Evolutionary conservation across 1,284 basidiomycete species (phyloP), one percentile per base, ranked within the genome.

Genomic region (Papiliotrema fonsecae): DNA sequence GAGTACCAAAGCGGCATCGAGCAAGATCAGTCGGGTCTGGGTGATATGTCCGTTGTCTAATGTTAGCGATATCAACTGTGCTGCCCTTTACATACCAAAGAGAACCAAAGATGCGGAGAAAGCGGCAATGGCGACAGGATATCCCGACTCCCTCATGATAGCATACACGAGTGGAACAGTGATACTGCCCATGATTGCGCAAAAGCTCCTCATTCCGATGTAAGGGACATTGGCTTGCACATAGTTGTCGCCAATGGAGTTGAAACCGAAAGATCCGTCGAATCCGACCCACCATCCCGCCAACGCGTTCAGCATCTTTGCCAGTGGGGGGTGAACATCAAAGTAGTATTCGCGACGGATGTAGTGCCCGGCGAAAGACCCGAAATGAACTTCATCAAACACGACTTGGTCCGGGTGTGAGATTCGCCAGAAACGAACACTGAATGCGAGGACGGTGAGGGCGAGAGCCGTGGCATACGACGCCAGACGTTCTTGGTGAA

Each of bases 71-170:
- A 56, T 38, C 34, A 6, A 46, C 19, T 32, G 11, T 22, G 28
- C 26, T 14, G 18, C 19, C 6, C 6, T 39, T n/a, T 14, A 73
- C 84, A 49, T 60, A 93, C 92, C 92, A 57, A 97, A 88, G 4
- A 94, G 76, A 56, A 98, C 74, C 19, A 98, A 77, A 44, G 76
- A 75, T 1, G 94, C 90, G 39, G 90, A 92, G 67, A 97, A 90
- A 0, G 88, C 83, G 4, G 88, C 84, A 50, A 97, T 84, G 40
- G 88, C 77, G 11, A 89, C 86, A 1, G 92, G 91, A 70, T 94
- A 94, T 6, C 96, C 96, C 52, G 87, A 88, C 76, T 97, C 90
- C 71, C 96, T 87, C 96, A 98, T 97, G 72, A 93, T 97, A 16
- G 82, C 85, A 68, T 93, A 99, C 2, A 98, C 84, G 55, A 98